Evolutionary conservation across 345 rosid species (phyloP), one percentile per base, ranked within the genome.

Genomic region (Camelina sativa): DNA sequence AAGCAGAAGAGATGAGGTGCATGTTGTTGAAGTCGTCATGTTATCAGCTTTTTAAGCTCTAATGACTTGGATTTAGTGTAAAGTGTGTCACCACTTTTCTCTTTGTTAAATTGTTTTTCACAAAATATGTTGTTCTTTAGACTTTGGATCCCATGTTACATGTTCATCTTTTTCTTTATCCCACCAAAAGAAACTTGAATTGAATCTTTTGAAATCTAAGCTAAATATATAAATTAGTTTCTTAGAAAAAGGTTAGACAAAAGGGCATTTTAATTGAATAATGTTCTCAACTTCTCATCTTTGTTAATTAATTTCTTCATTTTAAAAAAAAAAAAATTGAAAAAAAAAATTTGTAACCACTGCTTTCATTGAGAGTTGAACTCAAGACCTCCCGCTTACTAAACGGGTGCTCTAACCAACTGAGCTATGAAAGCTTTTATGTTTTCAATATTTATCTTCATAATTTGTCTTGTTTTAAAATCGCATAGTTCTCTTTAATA

Each of bases 331-430:
- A n/a, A n/a, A n/a, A n/a, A n/a, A n/a, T n/a, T n/a, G n/a, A n/a
- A n/a, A n/a, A 3, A 25, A 25, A 25, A 25, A 25, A 3, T 4
- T 4, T 2, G 28, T 25, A 25, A 25, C 4, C 3, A 25, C 3
- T 74, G 80, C 83, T 80, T 79, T 80, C 77, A 73, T 88, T 89
- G 98, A 87, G 88, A 91, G 89, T 89, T 71, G 95, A 91, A 89
- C 96, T 91, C 92, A 90, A 87, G 93, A 94, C 96, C 91, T 90
- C 91, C 91, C 86, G 89, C 93, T 88, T 90, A 94, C 91, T 88
- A 90, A 88, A 87, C 89, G 85, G 89, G 96, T 86, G 96, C 91
- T 87, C 96, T 88, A 90, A 91, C 89, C 93, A 87, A 83, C 97
- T 87, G 96, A 91, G 91, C 98, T 88, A 94, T 73, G 83, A 82